Base-by-base conservation (phyloP, 2,329 filamentous ascomycete species). In the Aspergillus pseudoterreus region DNA sequence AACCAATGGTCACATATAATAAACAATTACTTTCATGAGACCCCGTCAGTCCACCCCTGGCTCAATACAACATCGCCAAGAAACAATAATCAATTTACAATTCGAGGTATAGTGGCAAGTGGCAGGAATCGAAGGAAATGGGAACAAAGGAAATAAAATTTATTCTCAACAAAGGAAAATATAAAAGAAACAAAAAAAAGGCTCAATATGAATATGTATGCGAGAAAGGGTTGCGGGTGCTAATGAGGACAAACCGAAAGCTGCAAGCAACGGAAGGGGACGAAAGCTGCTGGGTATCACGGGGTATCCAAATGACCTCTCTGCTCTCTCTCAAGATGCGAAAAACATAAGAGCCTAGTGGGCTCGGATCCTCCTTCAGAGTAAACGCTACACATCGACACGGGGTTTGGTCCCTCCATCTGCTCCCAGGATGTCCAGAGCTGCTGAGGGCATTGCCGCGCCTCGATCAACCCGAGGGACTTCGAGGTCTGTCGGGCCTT, bases 251-350 rank as follows among this genome's bases (percentile, higher is more conserved):
- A 62, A 64, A 62, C 63, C 57, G 64, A 67, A 68, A 58, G 65
- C 62, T 67, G 63, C 65, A 67, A 57, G 64, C 57, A 67, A 65
- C 57, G 59, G 57, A 58, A 60, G 53, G 53, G 54, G 60, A 57
- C 55, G 60, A 65, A 67, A 64, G 65, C 63, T 70, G 61, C 58
- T 57, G 68, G 68, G 68, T 71, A 71, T 71, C 68, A 70, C 58
- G 60, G 63, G 65, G 63, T 68, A 68, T 67, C 65, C 67, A 70
- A 70, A 67, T 63, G 65, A 66, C 62, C 63, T 64, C 56, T 59
- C 58, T 68, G 63, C 62, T 66, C 59, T 66, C 59, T 62, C 58
- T 62, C 52, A 58, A 58, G 56, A 51, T 57, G 53, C 49, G 46
- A 57, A 47, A 47, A 57, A 54, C 49, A 49, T 51, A 55, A 55